A percentile compares a stretch with the other conserved stretches of the same genome.
Conservation (phyloP, 805 yeast species). For the Komagataella pastoris region DNA sequence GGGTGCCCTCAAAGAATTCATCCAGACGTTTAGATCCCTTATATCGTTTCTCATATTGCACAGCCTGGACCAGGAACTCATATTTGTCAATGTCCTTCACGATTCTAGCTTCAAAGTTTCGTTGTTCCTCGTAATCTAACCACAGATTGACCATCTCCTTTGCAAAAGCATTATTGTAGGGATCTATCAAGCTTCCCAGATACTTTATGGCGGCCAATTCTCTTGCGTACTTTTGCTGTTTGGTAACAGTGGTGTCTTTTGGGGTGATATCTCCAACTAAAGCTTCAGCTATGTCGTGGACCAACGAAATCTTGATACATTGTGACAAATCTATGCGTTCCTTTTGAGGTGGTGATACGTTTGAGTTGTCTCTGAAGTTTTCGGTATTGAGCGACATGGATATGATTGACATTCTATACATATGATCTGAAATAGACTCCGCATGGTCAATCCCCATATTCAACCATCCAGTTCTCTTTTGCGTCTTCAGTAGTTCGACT, state of each 20-base stretch:
- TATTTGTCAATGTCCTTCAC: slow-evolving; percentile 92
- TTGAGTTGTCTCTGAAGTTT: slow-evolving; percentile 13
- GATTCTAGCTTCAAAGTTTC: slow-evolving; percentile 71
- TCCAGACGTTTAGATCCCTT: slow-evolving; percentile 43
- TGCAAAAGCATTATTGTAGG: slow-evolving; percentile 54
- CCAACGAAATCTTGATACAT: slow-evolving; percentile 75
- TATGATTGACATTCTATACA: slow-evolving; percentile 86
- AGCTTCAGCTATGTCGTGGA: slow-evolving; percentile 91
- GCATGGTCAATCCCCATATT: slow-evolving; percentile 45
- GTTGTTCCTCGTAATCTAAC: slow-evolving; percentile 81
- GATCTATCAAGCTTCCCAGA: slow-evolving; percentile 42
- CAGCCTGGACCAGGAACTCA: slow-evolving; percentile 72
- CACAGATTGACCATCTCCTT: slow-evolving; percentile 57
- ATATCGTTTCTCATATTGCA: slow-evolving; percentile 66
- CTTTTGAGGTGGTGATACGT: background rate
- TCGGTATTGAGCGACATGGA: slow-evolving; percentile 48
- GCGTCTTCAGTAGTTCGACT: slow-evolving; percentile 58
- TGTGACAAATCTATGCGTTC: slow-evolving; percentile 42
- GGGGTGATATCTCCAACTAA: slow-evolving; percentile 95
- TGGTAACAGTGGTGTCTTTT: slow-evolving; percentile 46
- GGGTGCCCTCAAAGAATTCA: slow-evolving; percentile 52
- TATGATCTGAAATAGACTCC: slow-evolving; percentile 83
- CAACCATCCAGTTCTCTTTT: slow-evolving; percentile 90
- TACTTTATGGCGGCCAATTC: slow-evolving; percentile 65
- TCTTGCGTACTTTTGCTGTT: slow-evolving; percentile 73